phyloP scores from a whole-genome alignment of 2,329 filamentous ascomycete species.

The Paracorniculantispora psalliotae region DNA sequence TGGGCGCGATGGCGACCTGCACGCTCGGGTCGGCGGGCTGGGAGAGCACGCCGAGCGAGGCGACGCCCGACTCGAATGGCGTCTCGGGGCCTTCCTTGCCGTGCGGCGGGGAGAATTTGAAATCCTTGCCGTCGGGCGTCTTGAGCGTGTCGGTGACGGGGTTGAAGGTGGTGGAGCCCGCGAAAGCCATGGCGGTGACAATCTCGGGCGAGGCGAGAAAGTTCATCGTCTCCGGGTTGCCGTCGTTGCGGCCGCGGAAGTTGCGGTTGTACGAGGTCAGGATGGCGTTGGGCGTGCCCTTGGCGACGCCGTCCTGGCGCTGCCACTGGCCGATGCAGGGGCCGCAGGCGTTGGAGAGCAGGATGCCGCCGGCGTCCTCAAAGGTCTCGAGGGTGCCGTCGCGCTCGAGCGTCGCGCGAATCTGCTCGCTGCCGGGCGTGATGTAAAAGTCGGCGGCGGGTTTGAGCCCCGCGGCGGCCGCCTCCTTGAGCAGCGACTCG shows the following conservation, averaged over 20 bases:
- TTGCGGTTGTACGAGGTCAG: conserved; percentile 98
- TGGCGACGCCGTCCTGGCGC: conserved; percentile 76
- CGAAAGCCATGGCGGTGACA: conserved; percentile 92
- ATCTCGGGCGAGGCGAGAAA: conserved; percentile 96
- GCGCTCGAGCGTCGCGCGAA: conserved; percentile 85
- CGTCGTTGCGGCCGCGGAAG: conserved; percentile 94
- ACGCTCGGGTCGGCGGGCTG: conserved; percentile 66
- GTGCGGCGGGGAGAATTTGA: conserved; percentile 77
- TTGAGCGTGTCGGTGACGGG: conserved; percentile 81
- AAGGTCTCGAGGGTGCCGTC: conserved; percentile 86
- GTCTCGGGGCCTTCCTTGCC: conserved; percentile 59
- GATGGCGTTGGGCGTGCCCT: conserved; percentile 89
- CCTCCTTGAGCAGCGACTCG: conserved; percentile 89
- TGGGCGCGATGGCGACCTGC: conserved; percentile 73
- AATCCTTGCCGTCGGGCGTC: conserved; percentile 73
- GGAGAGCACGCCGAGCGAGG: conserved; percentile 66
- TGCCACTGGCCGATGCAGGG: conserved; percentile 96
- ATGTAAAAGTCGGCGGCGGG: conserved; percentile 91
- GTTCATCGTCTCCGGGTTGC: conserved; percentile 96
- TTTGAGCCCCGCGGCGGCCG: conserved; percentile 80
- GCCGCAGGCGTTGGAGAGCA: conserved; percentile 92
- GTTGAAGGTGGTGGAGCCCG: conserved; percentile 91
- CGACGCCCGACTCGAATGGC: conserved; percentile 73
- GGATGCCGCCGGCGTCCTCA: conserved; percentile 75
- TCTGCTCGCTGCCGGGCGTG: conserved; percentile 94